phyloP scores from a whole-genome alignment of 2,329 filamentous ascomycete genomes.

The Ilyonectria mors-panacis region DNA sequence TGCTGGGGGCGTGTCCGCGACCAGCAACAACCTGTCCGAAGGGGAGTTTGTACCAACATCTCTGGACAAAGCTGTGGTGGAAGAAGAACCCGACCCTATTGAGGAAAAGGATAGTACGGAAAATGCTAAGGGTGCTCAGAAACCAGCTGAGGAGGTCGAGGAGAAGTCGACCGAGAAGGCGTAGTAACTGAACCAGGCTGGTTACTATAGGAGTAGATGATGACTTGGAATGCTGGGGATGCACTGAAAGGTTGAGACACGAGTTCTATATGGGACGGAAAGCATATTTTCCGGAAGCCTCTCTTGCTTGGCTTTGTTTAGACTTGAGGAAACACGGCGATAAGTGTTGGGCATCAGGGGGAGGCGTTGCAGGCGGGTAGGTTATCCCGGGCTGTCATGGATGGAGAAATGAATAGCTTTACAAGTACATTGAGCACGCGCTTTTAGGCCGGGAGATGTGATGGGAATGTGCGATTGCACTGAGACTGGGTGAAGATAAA shows the following conservation, averaged over 20 bases:
- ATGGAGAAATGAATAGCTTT: slow-evolving; percentile 20
- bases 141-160: slow-evolving; percentile 33
- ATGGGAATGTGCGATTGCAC: slow-evolving; percentile 1
- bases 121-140: slow-evolving; percentile 32
- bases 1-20: slow-evolving; percentile 72
- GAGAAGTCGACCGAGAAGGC: slow-evolving; percentile 27
- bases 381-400: slow-evolving; percentile 3
- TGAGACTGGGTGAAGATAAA: not conserved
- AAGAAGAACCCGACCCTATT: slow-evolving; percentile 63
- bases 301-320: slow-evolving; percentile 20
- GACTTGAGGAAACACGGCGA: slow-evolving; percentile 15
- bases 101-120: slow-evolving; percentile 54
- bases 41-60: slow-evolving; percentile 67
- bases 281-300: slow-evolving; percentile 7
- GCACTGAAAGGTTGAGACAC: not conserved
- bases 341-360: slow-evolving; percentile 1
- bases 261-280: not conserved
- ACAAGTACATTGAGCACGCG: slow-evolving; percentile 24
- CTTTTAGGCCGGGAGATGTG: slow-evolving; percentile 2
- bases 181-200: not conserved
- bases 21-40: slow-evolving; percentile 63
- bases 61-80: slow-evolving; percentile 65
- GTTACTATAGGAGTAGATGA: not conserved
- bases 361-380: not conserved
- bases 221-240: not conserved